phyloP scores from a whole-genome alignment of 163 green algal species.

The Volvox carteri region DNA sequence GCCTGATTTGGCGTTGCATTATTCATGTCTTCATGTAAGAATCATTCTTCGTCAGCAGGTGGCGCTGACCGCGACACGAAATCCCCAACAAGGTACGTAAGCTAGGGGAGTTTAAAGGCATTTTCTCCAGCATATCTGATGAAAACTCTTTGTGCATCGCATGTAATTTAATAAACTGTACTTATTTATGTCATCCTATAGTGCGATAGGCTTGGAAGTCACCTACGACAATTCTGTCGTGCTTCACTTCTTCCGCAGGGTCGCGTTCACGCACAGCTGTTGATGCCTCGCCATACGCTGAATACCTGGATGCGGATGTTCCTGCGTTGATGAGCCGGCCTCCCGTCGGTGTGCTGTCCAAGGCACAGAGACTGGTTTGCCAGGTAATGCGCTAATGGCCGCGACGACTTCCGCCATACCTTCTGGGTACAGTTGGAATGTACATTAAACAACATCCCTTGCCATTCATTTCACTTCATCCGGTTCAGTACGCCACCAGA shows the following conservation, averaged over 20 bases:
- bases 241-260: no score
- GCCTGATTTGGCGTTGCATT: no score
- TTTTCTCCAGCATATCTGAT: no score
- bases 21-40: no score
- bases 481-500: no score
- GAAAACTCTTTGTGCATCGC: no score
- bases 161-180: no score
- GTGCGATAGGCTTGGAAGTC: no score
- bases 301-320: slow-evolving; percentile 27
- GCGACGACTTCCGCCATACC: background rate
- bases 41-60: background rate
- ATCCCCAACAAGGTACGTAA: background rate
- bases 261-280: background rate
- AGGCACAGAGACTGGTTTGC: slow-evolving; percentile 18
- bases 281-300: background rate
- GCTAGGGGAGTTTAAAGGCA: no score
- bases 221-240: slow-evolving; percentile 11
- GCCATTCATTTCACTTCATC: no score
- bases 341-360: slow-evolving; percentile 7
- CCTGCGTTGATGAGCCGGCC: slow-evolving; percentile 37
- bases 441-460: no score
- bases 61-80: slow-evolving; percentile 11
- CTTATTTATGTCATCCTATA: no score
- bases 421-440: background rate
- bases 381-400: background rate